Percentiles rank a stretch among this genome's conserved stretches.
Evolutionary conservation across 179 eudicot species (phyloP).

Genomic region (Heliamphora pulchella): DNA sequence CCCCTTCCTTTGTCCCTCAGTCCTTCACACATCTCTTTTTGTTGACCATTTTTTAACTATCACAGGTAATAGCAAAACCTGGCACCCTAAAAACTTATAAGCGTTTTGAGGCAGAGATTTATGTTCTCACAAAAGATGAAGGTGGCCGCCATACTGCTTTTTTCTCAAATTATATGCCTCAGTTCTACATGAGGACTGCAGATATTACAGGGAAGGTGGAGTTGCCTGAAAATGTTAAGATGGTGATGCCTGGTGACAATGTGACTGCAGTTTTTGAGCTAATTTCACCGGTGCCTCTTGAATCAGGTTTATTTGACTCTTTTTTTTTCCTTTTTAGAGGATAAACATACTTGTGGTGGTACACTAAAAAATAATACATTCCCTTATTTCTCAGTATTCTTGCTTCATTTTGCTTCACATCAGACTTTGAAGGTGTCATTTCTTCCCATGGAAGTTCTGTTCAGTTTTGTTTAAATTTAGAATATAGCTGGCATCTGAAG

Average conservation of each 20-base stretch:
- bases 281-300: slow-evolving; percentile 68
- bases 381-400: neutral
- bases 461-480: neutral
- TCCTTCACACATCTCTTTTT: neutral
- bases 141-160: slow-evolving; percentile 92
- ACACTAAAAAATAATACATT: neutral
- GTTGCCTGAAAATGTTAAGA: slow-evolving; percentile 79
- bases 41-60: neutral
- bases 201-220: slow-evolving; percentile 77
- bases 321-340: neutral
- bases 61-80: slow-evolving; percentile 80
- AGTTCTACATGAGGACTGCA: slow-evolving; percentile 90
- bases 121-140: slow-evolving; percentile 87
- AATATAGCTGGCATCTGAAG: neutral
- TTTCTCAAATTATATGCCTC: slow-evolving; percentile 73
- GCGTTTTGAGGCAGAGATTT: slow-evolving; percentile 79
- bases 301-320: slow-evolving; percentile 50
- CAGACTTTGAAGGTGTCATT: neutral
- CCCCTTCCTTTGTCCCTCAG: neutral
- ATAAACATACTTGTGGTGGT: neutral
- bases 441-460: neutral
- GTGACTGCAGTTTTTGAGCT: slow-evolving; percentile 87
- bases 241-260: slow-evolving; percentile 99
- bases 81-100: slow-evolving; percentile 59
- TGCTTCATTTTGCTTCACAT: neutral